These are phyloP conservation scores for Magnaporthiopsis poae DNA, from an alignment of 2,329 filamentous ascomycete species.

Conservation along the genomic window DNA sequence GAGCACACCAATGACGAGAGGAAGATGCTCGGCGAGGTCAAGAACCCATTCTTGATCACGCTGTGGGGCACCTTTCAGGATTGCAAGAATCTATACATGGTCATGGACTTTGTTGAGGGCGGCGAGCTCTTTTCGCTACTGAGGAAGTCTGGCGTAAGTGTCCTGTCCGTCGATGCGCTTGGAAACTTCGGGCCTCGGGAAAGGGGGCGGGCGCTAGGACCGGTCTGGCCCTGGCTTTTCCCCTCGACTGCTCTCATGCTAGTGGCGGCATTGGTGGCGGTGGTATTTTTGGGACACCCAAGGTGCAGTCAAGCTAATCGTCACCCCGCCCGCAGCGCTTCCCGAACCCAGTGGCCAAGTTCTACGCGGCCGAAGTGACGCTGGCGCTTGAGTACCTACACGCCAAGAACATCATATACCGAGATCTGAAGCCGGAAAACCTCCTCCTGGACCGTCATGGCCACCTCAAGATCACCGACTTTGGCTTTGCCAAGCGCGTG, in stretches of 20 bases:
- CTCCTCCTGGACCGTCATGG: slow-evolving; percentile 83
- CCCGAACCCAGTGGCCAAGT: slow-evolving; percentile 96
- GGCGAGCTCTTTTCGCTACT: slow-evolving; percentile 93
- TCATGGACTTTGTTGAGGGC: slow-evolving; percentile 99
- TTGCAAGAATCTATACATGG: slow-evolving; percentile 93
- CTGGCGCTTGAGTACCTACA: slow-evolving; percentile 92
- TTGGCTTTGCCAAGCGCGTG: slow-evolving; percentile 95
- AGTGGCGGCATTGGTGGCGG: too few relatives aligned
- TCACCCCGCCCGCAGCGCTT: slow-evolving; percentile 59
- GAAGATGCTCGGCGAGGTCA: slow-evolving; percentile 89
- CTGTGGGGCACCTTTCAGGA: slow-evolving; percentile 98
- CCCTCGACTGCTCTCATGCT: too few relatives aligned
- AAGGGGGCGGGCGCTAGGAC: too few relatives aligned
- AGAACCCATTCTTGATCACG: slow-evolving; percentile 95
- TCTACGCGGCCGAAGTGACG: slow-evolving; percentile 95
- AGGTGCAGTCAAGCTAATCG: slow-evolving; percentile 11
- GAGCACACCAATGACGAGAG: slow-evolving; percentile 98
- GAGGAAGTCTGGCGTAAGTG: slow-evolving; percentile 75
- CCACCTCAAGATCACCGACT: slow-evolving; percentile 94
- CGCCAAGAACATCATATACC: slow-evolving; percentile 90
- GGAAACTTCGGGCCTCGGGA: background rate
- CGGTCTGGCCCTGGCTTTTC: too few relatives aligned
- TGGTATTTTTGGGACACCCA: too few relatives aligned
- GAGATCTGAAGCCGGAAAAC: slow-evolving; percentile 93
- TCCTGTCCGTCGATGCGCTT: background rate